These are phyloP conservation scores for Mycosarcoma mackinlayi DNA, from an alignment of 1,284 basidiomycete species.

Conservation along the genomic window DNA sequence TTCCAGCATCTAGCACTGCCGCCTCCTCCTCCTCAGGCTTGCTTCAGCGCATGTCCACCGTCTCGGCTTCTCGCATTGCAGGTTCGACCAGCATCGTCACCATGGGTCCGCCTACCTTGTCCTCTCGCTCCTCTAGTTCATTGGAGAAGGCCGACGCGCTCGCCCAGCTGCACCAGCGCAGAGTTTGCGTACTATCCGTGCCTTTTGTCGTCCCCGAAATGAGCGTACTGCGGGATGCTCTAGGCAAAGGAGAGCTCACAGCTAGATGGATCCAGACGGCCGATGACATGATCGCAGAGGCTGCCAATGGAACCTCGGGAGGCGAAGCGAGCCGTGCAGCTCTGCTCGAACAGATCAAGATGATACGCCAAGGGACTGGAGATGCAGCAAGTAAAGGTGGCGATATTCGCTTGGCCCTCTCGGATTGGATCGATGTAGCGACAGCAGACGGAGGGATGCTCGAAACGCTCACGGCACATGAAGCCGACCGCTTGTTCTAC, in stretches of 20 bases:
- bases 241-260: conserved; percentile 48
- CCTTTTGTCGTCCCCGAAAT: conserved; percentile 36
- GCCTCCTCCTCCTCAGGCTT: conserved; percentile 7
- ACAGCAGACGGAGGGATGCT: conserved; percentile 36
- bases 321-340: conserved; percentile 18
- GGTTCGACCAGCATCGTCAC: conserved; percentile 38
- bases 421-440: conserved; percentile 16
- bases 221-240: conserved; percentile 44
- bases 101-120: conserved; percentile 27
- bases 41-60: conserved; percentile 30
- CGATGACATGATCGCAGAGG: neutral
- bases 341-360: conserved; percentile 25
- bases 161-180: conserved; percentile 36
- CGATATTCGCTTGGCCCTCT: conserved; percentile 16
- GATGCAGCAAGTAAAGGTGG: conserved; percentile 5
- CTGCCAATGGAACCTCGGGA: neutral
- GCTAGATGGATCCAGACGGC: conserved; percentile 24
- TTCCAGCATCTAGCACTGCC: conserved; percentile 13
- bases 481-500: conserved; percentile 26
- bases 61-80: conserved; percentile 42
- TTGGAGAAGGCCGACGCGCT: conserved; percentile 23
- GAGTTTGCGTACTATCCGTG: conserved; percentile 30
- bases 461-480: conserved; percentile 31
- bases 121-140: conserved; percentile 13
- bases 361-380: conserved; percentile 6